Conservation (phyloP, 805 yeast genomes). For the Starmera dryadoides region DNA sequence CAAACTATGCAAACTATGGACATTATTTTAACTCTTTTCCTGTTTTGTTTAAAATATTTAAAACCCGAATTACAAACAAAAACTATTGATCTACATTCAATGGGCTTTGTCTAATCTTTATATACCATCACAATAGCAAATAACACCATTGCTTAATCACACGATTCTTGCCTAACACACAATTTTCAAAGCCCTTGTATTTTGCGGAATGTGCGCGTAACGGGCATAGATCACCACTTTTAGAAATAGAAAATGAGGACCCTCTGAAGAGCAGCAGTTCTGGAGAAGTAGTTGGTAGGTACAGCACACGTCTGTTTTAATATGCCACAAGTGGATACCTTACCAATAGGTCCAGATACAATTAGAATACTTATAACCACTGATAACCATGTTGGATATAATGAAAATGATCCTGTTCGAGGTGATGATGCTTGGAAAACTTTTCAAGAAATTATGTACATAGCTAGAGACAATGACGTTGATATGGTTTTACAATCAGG, state of each 20-base stretch:
- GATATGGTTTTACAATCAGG: conserved; percentile 93
- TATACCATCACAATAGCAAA: too few relatives aligned
- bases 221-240: not conserved
- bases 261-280: not conserved
- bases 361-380: conserved; percentile 79
- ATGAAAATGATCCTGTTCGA: conserved; percentile 81
- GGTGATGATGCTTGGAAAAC: conserved; percentile 89
- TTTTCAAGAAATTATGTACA: conserved; percentile 70
- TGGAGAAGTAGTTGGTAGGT: not conserved
- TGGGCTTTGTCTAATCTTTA: too few relatives aligned
- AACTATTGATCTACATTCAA: too few relatives aligned
- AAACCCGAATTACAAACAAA: too few relatives aligned
- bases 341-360: conserved; percentile 55
- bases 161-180: not conserved
- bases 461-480: conserved; percentile 65
- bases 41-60: too few relatives aligned
- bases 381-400: conserved; percentile 94
- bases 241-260: not conserved
- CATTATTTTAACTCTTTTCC: too few relatives aligned
- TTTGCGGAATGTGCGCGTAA: not conserved
- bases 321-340: conserved; percentile 27
- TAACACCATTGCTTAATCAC: too few relatives aligned
- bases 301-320: not conserved
- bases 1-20: too few relatives aligned
- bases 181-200: not conserved